Conservation (phyloP, 2,329 filamentous ascomycete genomes). For the Pseudocercospora macadamiae region DNA sequence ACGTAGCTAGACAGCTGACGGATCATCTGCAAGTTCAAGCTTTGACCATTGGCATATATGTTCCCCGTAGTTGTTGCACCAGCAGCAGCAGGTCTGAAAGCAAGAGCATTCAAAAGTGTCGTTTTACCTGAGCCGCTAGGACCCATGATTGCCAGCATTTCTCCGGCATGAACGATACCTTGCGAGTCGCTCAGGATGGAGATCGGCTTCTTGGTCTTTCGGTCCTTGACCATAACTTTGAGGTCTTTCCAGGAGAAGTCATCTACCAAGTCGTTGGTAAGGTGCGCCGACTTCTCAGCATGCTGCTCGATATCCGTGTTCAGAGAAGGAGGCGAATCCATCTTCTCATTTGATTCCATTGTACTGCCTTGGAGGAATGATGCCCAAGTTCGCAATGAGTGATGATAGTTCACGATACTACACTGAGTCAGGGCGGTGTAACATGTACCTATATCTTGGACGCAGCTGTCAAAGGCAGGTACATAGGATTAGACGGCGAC, state of each 20-base stretch:
- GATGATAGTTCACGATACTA: no score
- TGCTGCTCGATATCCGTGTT: no score
- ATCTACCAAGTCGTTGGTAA: slow-evolving; percentile 66
- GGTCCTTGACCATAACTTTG: slow-evolving; percentile 72
- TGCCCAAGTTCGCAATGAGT: no score
- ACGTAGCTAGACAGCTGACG: slow-evolving; percentile 75
- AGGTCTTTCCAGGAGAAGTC: slow-evolving; percentile 68
- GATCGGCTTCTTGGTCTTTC: slow-evolving; percentile 64
- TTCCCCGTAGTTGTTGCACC: slow-evolving; percentile 58
- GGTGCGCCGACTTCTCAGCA: slow-evolving; percentile 44
- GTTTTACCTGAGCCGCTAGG: slow-evolving; percentile 75
- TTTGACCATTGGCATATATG: slow-evolving; percentile 65
- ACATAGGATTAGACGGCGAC: no score
- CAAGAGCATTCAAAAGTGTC: slow-evolving; percentile 78
- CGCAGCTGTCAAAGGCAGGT: no score
- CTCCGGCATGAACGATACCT: slow-evolving; percentile 68
- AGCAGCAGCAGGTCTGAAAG: slow-evolving; percentile 59
- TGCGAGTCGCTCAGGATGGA: slow-evolving; percentile 66
- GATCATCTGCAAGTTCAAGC: slow-evolving; percentile 58
- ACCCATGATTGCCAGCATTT: slow-evolving; percentile 80
- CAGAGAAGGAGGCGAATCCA: no score
- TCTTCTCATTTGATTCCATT: no score
- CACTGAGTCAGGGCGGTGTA: no score
- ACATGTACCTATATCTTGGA: no score
- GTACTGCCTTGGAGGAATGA: no score